Evolutionary conservation across 768 basidiomycete species (phyloP).

Genomic region (Sarcomyxa edulis): DNA sequence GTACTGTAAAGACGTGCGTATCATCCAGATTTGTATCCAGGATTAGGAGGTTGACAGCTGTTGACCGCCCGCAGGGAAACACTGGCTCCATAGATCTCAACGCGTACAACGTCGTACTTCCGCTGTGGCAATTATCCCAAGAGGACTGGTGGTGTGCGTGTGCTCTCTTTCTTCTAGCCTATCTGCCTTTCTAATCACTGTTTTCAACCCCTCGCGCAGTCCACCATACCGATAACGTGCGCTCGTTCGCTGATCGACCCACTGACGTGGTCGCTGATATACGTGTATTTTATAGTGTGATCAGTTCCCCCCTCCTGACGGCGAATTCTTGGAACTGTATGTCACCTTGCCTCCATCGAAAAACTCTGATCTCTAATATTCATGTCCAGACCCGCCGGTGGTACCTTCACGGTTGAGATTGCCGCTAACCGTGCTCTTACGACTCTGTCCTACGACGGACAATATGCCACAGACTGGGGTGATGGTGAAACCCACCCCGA

Average conservation of each 20-base stretch:
- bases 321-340: conserved; percentile 23
- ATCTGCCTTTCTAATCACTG: too few species aligned
- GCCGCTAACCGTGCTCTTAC: conserved; percentile 22
- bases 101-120: neutral
- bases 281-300: conserved; percentile 17
- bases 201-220: neutral
- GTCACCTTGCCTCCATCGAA: conserved; percentile 1
- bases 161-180: too few species aligned
- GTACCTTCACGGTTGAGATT: conserved; percentile 22
- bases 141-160: too few species aligned
- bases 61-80: neutral
- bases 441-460: conserved; percentile 17
- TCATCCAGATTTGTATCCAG: neutral
- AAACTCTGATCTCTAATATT: neutral
- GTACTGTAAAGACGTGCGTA: neutral
- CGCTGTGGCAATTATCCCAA: too few species aligned
- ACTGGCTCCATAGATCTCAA: neutral
- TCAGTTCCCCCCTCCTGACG: conserved; percentile 21
- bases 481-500: conserved; percentile 2
- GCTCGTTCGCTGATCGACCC: conserved; percentile 9
- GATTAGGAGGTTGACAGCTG: neutral
- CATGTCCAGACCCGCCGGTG: conserved; percentile 19
- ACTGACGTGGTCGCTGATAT: conserved; percentile 18
- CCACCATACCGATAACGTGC: neutral
- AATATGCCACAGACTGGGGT: conserved; percentile 2